phyloP scores from a whole-genome alignment of 495 filamentous ascomycete species.

The Aspergillus coremiiformis region DNA sequence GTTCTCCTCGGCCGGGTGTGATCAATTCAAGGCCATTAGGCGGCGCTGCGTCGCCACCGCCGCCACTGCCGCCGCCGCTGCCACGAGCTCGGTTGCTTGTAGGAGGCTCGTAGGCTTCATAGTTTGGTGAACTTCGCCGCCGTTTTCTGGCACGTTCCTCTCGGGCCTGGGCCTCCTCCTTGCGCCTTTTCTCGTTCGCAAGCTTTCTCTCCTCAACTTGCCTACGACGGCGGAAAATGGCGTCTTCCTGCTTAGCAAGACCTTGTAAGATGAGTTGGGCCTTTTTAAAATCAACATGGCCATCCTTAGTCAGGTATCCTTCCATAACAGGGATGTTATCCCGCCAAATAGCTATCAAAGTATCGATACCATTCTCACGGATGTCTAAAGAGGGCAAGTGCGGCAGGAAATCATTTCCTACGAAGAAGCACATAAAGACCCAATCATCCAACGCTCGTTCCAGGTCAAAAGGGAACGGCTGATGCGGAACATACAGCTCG shows the following conservation, averaged over 20 bases:
- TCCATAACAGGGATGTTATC: constrained; percentile 89
- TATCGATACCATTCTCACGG: constrained; percentile 94
- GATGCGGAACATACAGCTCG: constrained; percentile 75
- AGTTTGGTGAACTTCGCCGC: constrained; percentile 40
- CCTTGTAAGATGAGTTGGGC: constrained; percentile 85
- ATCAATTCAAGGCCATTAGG: constrained; percentile 49
- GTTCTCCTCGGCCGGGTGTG: constrained; percentile 48
- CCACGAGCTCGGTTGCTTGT: constrained; percentile 23
- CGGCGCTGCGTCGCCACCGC: constrained; percentile 28
- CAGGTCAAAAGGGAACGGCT: constrained; percentile 76
- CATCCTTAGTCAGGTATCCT: constrained; percentile 92
- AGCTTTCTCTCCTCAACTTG: constrained; percentile 75
- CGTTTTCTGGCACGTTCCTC: constrained; percentile 41
- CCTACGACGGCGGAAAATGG: constrained; percentile 80
- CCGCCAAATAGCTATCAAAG: constrained; percentile 88
- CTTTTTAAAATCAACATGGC: constrained; percentile 75
- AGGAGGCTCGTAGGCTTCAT: constrained; percentile 24
- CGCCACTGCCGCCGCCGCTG: constrained; percentile 11
- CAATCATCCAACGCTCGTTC: constrained; percentile 98
- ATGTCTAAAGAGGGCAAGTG: constrained; percentile 96
- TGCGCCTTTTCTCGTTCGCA: constrained; percentile 69
- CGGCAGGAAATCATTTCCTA: constrained; percentile 97
- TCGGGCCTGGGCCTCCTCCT: constrained; percentile 54
- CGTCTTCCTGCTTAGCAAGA: constrained; percentile 89
- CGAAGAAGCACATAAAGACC: constrained; percentile 99